Percentiles rank a stretch among this genome's conserved stretches.
Evolutionary conservation across 2,329 filamentous ascomycete genomes (phyloP).

Genomic region (Sporothrix curviconia): DNA sequence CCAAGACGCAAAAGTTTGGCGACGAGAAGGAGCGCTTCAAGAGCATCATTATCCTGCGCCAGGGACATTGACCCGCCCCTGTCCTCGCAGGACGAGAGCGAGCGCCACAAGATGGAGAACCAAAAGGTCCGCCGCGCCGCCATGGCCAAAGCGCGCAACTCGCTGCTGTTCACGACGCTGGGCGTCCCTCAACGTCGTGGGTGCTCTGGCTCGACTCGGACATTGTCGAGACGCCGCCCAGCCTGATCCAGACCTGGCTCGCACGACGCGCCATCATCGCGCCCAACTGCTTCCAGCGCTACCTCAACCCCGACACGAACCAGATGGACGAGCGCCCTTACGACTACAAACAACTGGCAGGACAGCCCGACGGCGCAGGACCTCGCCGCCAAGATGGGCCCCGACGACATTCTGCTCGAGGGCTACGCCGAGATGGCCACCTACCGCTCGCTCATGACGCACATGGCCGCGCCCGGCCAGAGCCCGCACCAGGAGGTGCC

Average conservation of each 20-base stretch:
- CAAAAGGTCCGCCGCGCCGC: conserved; percentile 80
- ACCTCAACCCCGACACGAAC: conserved; percentile 61
- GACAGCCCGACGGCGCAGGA: conserved; percentile 75
- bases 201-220: conserved; percentile 94
- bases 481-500: conserved; percentile 59
- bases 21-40: conserved; percentile 78
- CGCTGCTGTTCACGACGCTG: conserved; percentile 87
- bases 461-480: conserved; percentile 56
- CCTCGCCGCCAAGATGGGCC: conserved; percentile 72
- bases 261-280: conserved; percentile 85
- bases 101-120: conserved; percentile 85
- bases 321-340: conserved; percentile 74
- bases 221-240: conserved; percentile 77
- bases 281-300: conserved; percentile 92
- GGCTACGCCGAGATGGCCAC: conserved; percentile 91
- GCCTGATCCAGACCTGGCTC: conserved; percentile 83
- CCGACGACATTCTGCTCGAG: conserved; percentile 87
- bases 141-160: conserved; percentile 92
- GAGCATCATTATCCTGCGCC: conserved; percentile 86
- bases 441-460: conserved; percentile 85
- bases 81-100: conserved; percentile 72
- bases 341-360: conserved; percentile 96
- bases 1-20: conserved; percentile 72
- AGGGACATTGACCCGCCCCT: conserved; percentile 88
- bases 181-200: conserved; percentile 88